phyloP scores from a whole-genome alignment of 2,329 filamentous ascomycete species.

The Colletotrichum somersetense region DNA sequence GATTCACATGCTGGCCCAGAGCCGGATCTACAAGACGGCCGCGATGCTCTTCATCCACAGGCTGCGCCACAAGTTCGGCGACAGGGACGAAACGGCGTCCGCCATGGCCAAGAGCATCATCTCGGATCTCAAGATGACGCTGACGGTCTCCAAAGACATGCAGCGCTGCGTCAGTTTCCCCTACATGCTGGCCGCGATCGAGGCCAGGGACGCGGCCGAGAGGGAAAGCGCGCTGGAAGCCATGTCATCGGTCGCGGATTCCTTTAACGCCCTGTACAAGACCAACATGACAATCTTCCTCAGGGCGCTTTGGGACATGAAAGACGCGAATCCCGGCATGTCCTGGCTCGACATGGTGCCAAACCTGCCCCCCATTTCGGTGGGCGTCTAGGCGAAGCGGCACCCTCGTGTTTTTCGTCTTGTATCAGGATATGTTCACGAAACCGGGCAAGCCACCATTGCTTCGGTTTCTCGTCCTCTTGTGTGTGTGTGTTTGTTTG shows the following conservation, averaged over 20 bases:
- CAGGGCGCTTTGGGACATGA: constrained; percentile 23
- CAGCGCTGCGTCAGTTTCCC: constrained; percentile 45
- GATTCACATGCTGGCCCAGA: constrained; percentile 49
- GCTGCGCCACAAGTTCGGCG: constrained; percentile 44
- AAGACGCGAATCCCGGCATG: constrained; percentile 25
- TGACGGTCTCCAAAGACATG: constrained; percentile 38
- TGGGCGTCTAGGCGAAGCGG: constrained; percentile 25
- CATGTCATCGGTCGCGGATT: constrained; percentile 37
- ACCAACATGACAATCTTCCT: constrained; percentile 32
- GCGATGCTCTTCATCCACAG: constrained; percentile 46
- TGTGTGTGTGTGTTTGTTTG: not conserved
- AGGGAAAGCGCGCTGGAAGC: constrained; percentile 24
- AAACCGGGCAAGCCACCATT: constrained; percentile 1
- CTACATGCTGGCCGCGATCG: constrained; percentile 46
- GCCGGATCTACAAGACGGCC: constrained; percentile 44
- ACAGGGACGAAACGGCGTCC: constrained; percentile 41
- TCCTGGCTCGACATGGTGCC: constrained; percentile 35
- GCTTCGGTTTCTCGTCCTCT: not conserved
- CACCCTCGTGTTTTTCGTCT: too few relatives aligned
- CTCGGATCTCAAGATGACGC: constrained; percentile 44
- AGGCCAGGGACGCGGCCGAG: constrained; percentile 41
- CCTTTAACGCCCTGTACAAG: constrained; percentile 27
- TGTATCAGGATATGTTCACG: not conserved
- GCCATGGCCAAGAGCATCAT: constrained; percentile 45
- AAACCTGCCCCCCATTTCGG: constrained; percentile 28